These are phyloP conservation scores for Rostrohypoxylon terebratum DNA, from an alignment of 495 filamentous ascomycete species.

Conservation along the genomic window DNA sequence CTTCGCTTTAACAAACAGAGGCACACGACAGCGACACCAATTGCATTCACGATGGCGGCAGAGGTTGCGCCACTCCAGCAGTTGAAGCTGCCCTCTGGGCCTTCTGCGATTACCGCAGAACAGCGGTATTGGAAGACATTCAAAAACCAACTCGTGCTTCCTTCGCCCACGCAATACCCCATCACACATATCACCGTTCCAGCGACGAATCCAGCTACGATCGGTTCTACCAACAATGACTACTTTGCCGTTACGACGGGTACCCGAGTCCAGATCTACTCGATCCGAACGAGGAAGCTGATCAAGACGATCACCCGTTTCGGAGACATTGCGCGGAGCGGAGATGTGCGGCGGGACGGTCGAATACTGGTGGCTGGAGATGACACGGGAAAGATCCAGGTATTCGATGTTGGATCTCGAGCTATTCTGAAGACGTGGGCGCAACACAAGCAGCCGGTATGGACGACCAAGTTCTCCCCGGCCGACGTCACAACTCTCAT, in stretches of 20 bases:
- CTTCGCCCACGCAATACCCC: slow-evolving; percentile 84
- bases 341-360: slow-evolving; percentile 87
- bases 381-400: slow-evolving; percentile 88
- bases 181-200: slow-evolving; percentile 91
- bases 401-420: slow-evolving; percentile 87
- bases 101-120: slow-evolving; percentile 81
- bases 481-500: slow-evolving; percentile 85
- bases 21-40: slow-evolving; percentile 34
- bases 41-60: slow-evolving; percentile 77
- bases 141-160: slow-evolving; percentile 85
- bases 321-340: slow-evolving; percentile 86
- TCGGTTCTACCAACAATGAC: slow-evolving; percentile 66
- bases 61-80: slow-evolving; percentile 84
- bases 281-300: slow-evolving; percentile 85
- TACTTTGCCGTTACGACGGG: slow-evolving; percentile 93
- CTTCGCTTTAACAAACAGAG: slow-evolving; percentile 6
- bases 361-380: slow-evolving; percentile 90
- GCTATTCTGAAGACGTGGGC: slow-evolving; percentile 97
- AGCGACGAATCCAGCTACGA: slow-evolving; percentile 51
- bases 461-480: slow-evolving; percentile 89
- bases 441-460: slow-evolving; percentile 94
- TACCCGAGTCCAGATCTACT: slow-evolving; percentile 91
- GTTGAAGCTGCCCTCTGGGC: slow-evolving; percentile 82
- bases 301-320: slow-evolving; percentile 94
- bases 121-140: slow-evolving; percentile 96